phyloP scores from a whole-genome alignment of 495 filamentous ascomycete species.

The Parathielavia appendiculata region DNA sequence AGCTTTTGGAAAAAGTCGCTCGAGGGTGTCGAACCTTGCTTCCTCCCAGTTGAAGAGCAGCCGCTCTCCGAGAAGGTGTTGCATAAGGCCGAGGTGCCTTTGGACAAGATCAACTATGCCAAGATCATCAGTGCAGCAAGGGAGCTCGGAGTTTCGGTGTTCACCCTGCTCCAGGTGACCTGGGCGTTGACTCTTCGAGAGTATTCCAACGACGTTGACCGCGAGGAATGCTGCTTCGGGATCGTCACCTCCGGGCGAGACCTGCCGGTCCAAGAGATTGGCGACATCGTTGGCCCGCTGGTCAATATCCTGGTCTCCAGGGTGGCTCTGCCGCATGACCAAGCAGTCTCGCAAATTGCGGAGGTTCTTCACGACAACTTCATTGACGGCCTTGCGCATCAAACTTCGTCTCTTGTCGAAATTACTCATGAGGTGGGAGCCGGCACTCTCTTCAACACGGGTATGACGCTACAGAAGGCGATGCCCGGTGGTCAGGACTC shows the following conservation, averaged over 20 bases:
- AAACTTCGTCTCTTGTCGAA: slow-evolving; percentile 34
- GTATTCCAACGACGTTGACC: slow-evolving; percentile 38
- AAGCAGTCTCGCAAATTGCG: slow-evolving; percentile 1
- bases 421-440: slow-evolving; percentile 21
- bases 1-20: slow-evolving; percentile 20
- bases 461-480: slow-evolving; percentile 13
- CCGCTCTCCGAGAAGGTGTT: background rate
- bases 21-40: slow-evolving; percentile 20
- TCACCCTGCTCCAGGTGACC: slow-evolving; percentile 35
- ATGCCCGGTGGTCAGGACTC: slow-evolving; percentile 6
- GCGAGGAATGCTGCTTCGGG: slow-evolving; percentile 53
- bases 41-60: slow-evolving; percentile 13
- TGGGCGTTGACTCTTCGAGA: slow-evolving; percentile 51
- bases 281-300: slow-evolving; percentile 12
- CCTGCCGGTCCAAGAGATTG: slow-evolving; percentile 2
- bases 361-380: slow-evolving; percentile 30
- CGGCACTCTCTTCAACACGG: slow-evolving; percentile 10
- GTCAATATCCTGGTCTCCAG: slow-evolving; percentile 17
- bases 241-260: slow-evolving; percentile 16
- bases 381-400: slow-evolving; percentile 28
- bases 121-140: background rate
- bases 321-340: slow-evolving; percentile 3
- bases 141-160: slow-evolving; percentile 5
- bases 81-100: background rate
- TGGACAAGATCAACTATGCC: slow-evolving; percentile 5